phyloP scores from a whole-genome alignment of 2,329 filamentous ascomycete species.

The Davidsoniella neocaledoniae region DNA sequence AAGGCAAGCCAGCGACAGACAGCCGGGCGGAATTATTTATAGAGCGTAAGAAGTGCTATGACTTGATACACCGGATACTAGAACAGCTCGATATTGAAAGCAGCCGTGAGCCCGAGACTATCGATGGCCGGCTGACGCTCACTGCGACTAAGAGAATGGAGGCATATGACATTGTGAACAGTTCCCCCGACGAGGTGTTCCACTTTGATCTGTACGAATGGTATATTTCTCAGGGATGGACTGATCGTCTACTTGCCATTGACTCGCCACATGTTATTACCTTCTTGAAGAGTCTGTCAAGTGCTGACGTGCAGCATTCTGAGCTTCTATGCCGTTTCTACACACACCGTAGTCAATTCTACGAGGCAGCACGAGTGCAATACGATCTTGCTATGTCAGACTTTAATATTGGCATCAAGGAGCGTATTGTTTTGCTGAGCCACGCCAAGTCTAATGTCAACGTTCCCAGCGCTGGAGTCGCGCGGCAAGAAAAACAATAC shows the following conservation, averaged over 20 bases:
- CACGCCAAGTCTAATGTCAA: conserved; percentile 85
- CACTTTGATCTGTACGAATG: conserved; percentile 95
- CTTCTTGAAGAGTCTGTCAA: conserved; percentile 65
- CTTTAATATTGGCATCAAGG: conserved; percentile 63
- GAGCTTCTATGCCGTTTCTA: conserved; percentile 90
- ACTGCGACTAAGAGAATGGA: conserved; percentile 67
- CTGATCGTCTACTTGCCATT: conserved; percentile 68
- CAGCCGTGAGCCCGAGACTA: conserved; percentile 48
- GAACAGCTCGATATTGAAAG: conserved; percentile 58
- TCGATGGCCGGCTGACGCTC: conserved; percentile 64
- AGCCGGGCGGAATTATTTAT: conserved; percentile 50
- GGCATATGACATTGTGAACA: conserved; percentile 79
- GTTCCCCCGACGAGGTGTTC: conserved; percentile 82
- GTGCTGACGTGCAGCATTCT: conserved; percentile 57
- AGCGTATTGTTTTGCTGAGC: conserved; percentile 76
- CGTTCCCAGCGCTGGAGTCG: conserved; percentile 59
- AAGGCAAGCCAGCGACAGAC: conserved; percentile 58
- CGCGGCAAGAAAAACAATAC: conserved; percentile 66
- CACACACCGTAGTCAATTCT: conserved; percentile 66
- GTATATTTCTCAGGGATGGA: conserved; percentile 78
- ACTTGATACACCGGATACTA: conserved; percentile 72
- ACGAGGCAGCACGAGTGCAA: conserved; percentile 78
- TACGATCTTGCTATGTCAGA: conserved; percentile 67
- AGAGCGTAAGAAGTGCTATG: conserved; percentile 63
- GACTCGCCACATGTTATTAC: conserved; percentile 72